Conservation (phyloP, 2,329 filamentous ascomycete species). For the Dactylellina cionopaga region DNA sequence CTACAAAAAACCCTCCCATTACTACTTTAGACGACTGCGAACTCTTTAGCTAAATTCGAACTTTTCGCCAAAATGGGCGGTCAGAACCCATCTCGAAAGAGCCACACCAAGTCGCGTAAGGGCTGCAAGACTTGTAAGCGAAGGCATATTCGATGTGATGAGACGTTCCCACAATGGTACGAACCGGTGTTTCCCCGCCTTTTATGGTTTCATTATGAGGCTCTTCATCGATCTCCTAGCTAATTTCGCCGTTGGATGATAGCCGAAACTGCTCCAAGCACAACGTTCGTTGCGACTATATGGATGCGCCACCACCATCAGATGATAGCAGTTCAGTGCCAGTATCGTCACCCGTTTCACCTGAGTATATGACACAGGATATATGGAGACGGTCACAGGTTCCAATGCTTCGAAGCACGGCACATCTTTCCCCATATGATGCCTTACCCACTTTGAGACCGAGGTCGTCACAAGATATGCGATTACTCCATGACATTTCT, state of each 20-base stretch:
- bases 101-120: slow-evolving; percentile 98
- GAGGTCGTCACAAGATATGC: slow-evolving; percentile 80
- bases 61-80: slow-evolving; percentile 33
- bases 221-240: slow-evolving; percentile 37
- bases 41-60: neutral
- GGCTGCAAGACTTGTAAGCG: slow-evolving; percentile 98
- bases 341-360: slow-evolving; percentile 67
- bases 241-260: slow-evolving; percentile 37
- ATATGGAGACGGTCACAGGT: slow-evolving; percentile 79
- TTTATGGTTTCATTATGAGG: slow-evolving; percentile 31
- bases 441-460: slow-evolving; percentile 77
- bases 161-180: slow-evolving; percentile 97
- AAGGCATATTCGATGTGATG: slow-evolving; percentile 96
- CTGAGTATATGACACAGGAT: slow-evolving; percentile 85
- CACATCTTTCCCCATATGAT: slow-evolving; percentile 86
- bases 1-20: neutral
- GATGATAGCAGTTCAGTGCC: slow-evolving; percentile 42
- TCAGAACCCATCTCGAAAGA: slow-evolving; percentile 66
- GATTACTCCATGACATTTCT: slow-evolving; percentile 89
- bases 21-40: neutral
- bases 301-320: slow-evolving; percentile 76
- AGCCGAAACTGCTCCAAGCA: slow-evolving; percentile 99
- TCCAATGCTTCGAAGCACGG: slow-evolving; percentile 81
- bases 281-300: slow-evolving; percentile 97
- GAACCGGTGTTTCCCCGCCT: slow-evolving; percentile 56